phyloP scores from a whole-genome alignment of 768 basidiomycete genomes.

The Tephrocybe sp. region DNA sequence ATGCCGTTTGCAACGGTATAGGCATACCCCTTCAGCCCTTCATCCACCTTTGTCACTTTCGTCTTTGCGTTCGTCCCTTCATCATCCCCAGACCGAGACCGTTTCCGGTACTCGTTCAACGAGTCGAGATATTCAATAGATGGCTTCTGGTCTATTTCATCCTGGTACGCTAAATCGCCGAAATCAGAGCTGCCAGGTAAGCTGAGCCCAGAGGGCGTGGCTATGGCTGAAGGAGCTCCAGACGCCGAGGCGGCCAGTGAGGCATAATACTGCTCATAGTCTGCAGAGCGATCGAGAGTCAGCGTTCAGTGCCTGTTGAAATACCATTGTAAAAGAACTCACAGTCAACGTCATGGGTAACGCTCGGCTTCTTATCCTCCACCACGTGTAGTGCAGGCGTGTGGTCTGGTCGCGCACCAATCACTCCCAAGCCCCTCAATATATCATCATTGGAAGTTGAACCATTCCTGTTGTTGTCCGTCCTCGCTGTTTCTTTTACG shows the following conservation, averaged over 20 bases:
- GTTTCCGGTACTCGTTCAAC: conserved; percentile 71
- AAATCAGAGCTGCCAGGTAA: conserved; percentile 44
- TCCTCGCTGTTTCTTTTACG: conserved; percentile 66
- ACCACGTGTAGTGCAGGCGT: conserved; percentile 15
- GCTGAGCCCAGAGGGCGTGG: conserved; percentile 59
- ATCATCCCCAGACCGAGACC: conserved; percentile 68
- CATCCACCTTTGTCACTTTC: conserved; percentile 45
- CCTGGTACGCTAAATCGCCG: conserved; percentile 53
- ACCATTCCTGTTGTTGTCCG: conserved; percentile 30
- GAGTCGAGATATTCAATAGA: conserved; percentile 65
- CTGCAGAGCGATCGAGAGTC: conserved; percentile 30
- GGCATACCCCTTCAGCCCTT: conserved; percentile 25
- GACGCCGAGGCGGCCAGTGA: conserved; percentile 64
- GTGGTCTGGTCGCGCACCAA: conserved; percentile 38
- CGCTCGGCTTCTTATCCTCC: conserved; percentile 27
- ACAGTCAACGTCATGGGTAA: conserved; percentile 69
- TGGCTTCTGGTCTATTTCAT: conserved; percentile 72
- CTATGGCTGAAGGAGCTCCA: conserved; percentile 52
- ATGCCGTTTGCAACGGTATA: conserved; percentile 22
- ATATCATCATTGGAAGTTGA: conserved; percentile 68
- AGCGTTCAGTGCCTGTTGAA: background rate
- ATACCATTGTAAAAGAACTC: conserved; percentile 29
- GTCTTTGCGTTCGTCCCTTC: conserved; percentile 36
- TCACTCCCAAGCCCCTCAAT: conserved; percentile 63
- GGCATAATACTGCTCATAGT: conserved; percentile 84